Evolutionary conservation across 345 rosid species (phyloP).

Genomic region (Euphorbia tirucalli): DNA sequence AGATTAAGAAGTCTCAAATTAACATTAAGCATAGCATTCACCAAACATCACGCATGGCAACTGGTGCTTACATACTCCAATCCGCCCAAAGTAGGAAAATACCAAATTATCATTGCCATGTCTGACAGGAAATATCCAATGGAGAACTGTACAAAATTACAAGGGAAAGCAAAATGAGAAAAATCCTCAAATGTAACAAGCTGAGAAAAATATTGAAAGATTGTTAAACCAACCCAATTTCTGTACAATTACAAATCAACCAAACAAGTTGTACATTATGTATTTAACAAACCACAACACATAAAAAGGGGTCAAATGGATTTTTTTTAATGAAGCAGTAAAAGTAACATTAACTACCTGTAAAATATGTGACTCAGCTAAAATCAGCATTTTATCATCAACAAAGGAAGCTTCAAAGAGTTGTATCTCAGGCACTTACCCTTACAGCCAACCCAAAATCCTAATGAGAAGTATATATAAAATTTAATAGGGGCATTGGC

Average conservation of each 20-base stretch:
- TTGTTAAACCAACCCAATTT: not conserved
- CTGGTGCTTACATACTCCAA: slow-evolving; percentile 64
- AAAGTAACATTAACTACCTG: too few relatives aligned
- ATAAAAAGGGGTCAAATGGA: too few relatives aligned
- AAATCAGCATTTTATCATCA: not conserved
- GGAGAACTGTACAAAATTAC: slow-evolving; percentile 48
- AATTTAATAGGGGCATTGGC: not conserved
- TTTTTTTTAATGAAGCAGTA: too few relatives aligned
- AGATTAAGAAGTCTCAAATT: not conserved
- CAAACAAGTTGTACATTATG: too few relatives aligned
- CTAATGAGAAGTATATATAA: not conserved
- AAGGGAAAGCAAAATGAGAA: not conserved
- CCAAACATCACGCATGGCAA: not conserved
- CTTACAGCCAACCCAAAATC: not conserved
- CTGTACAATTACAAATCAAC: too few relatives aligned
- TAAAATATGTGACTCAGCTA: not conserved
- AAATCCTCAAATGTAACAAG: not conserved
- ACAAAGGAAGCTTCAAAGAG: not conserved
- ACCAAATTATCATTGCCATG: slow-evolving; percentile 70
- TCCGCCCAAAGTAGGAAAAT: slow-evolving; percentile 75
- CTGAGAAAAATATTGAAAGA: not conserved
- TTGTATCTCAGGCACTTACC: not conserved
- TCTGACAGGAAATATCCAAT: slow-evolving; percentile 78
- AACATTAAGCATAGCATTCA: not conserved
- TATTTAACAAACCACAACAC: too few relatives aligned